These are phyloP conservation scores for Hypsizygus marmoreus DNA, from an alignment of 768 basidiomycete genomes.

Conservation along the genomic window DNA sequence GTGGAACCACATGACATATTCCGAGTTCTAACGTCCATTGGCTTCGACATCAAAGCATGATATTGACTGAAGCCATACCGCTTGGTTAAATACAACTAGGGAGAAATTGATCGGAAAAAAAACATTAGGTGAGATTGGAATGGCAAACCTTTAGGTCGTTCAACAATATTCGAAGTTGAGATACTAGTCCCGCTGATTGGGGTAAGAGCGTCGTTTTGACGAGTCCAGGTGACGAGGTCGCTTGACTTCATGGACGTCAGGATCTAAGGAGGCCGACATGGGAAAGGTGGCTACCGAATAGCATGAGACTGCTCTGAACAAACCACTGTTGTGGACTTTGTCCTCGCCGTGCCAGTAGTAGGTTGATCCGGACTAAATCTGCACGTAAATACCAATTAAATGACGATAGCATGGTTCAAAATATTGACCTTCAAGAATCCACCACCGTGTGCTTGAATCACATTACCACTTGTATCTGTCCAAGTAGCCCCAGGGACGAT, in stretches of 20 bases:
- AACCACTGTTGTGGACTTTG: constrained; percentile 54
- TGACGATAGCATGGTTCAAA: background rate
- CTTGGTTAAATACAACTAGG: constrained; percentile 55
- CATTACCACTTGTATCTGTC: constrained; percentile 61
- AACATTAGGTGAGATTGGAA: background rate
- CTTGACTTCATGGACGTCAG: constrained; percentile 35
- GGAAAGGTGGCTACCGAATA: constrained; percentile 40
- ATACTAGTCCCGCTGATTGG: constrained; percentile 57
- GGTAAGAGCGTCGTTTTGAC: constrained; percentile 59
- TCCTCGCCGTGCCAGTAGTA: constrained; percentile 69
- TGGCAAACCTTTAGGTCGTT: constrained; percentile 57
- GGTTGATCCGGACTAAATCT: constrained; percentile 51
- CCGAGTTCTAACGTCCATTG: constrained; percentile 45
- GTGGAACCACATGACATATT: constrained; percentile 77
- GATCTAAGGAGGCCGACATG: background rate
- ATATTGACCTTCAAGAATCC: constrained; percentile 53
- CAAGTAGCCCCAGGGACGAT: constrained; percentile 65
- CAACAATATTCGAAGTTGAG: constrained; percentile 58
- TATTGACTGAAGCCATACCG: constrained; percentile 27
- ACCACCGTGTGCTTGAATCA: constrained; percentile 65
- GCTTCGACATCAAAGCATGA: background rate
- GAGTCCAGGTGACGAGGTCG: constrained; percentile 55
- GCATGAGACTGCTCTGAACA: constrained; percentile 62
- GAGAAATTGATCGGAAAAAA: constrained; percentile 1
- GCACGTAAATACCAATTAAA: background rate